phyloP scores from a whole-genome alignment of 2,329 filamentous ascomycete species.

The Exophiala spinifera region DNA sequence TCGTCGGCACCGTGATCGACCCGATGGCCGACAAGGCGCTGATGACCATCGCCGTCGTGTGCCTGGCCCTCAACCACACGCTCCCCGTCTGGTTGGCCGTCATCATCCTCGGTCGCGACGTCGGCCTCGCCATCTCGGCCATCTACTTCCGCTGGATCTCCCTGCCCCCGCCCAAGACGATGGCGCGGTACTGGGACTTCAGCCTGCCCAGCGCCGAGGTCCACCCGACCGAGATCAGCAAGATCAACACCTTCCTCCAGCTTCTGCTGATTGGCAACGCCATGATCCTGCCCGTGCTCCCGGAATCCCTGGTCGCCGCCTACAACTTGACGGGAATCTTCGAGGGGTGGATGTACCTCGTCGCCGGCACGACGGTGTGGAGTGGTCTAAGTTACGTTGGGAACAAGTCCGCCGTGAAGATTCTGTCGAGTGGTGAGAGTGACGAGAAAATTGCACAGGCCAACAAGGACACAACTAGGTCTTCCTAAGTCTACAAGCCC shows the following conservation, averaged over 20 bases:
- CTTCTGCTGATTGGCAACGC: slow-evolving; percentile 80
- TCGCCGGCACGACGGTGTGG: slow-evolving; percentile 87
- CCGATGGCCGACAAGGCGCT: slow-evolving; percentile 95
- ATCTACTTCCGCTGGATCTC: slow-evolving; percentile 97
- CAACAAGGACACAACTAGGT: background rate
- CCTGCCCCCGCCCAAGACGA: slow-evolving; percentile 87
- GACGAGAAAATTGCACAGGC: background rate
- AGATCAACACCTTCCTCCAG: slow-evolving; percentile 89
- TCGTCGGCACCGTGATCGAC: slow-evolving; percentile 91
- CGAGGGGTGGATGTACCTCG: slow-evolving; percentile 60
- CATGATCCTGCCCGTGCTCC: slow-evolving; percentile 73
- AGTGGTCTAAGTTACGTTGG: slow-evolving; percentile 90
- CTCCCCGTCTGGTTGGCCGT: slow-evolving; percentile 86
- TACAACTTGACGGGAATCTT: slow-evolving; percentile 62
- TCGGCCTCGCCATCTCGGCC: slow-evolving; percentile 76
- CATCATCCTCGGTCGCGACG: slow-evolving; percentile 88
- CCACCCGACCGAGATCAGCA: slow-evolving; percentile 44
- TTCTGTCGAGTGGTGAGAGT: slow-evolving; percentile 49
- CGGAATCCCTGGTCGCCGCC: slow-evolving; percentile 51
- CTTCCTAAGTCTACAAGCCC: too few species aligned
- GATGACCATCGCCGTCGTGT: slow-evolving; percentile 89
- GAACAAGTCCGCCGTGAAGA: slow-evolving; percentile 87
- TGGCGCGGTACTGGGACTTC: slow-evolving; percentile 94
- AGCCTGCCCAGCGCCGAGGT: slow-evolving; percentile 62
- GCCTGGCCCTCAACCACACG: slow-evolving; percentile 75